A percentile compares a stretch with the other conserved stretches of the same genome.
These are phyloP conservation scores for Saprolegnia diclina DNA, from an alignment of 352 stramenopile genomes.

Conservation along the genomic window DNA sequence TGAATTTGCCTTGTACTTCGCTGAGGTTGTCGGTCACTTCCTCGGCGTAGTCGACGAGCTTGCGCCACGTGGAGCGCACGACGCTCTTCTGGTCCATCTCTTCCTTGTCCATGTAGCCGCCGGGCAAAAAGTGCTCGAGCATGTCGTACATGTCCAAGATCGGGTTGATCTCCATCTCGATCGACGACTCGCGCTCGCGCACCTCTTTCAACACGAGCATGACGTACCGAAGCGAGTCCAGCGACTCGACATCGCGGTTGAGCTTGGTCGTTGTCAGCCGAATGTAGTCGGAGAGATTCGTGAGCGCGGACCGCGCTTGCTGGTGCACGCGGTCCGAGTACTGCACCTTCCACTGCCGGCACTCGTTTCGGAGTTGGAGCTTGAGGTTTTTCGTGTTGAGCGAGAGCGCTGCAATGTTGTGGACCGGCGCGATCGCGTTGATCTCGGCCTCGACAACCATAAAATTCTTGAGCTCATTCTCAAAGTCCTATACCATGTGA, in stretches of 20 bases:
- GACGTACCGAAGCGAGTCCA: slow-evolving; percentile 72
- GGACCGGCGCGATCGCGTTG: slow-evolving; percentile 62
- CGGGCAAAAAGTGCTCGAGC: slow-evolving; percentile 82
- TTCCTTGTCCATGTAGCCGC: slow-evolving; percentile 80
- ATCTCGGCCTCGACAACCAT: slow-evolving; percentile 78
- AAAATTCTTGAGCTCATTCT: slow-evolving; percentile 72
- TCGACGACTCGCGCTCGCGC: slow-evolving; percentile 75
- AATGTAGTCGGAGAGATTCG: slow-evolving; percentile 74
- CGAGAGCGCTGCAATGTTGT: slow-evolving; percentile 81
- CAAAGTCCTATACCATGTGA: slow-evolving; percentile 46
- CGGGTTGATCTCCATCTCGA: slow-evolving; percentile 86
- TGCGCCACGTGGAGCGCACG: slow-evolving; percentile 74
- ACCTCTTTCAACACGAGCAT: slow-evolving; percentile 84
- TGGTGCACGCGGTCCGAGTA: slow-evolving; percentile 81
- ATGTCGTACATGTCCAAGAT: slow-evolving; percentile 88
- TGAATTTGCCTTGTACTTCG: slow-evolving; percentile 82
- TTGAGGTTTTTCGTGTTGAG: slow-evolving; percentile 87
- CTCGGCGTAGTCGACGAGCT: slow-evolving; percentile 85
- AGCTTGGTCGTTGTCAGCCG: slow-evolving; percentile 68
- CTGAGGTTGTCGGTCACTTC: slow-evolving; percentile 82
- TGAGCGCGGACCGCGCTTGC: slow-evolving; percentile 55
- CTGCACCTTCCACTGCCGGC: slow-evolving; percentile 79
- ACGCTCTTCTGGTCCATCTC: slow-evolving; percentile 90
- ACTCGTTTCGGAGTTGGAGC: slow-evolving; percentile 77
- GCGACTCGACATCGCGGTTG: slow-evolving; percentile 51